A percentile compares a stretch with the other conserved stretches of the same genome.
These are phyloP conservation scores for Clathrus columnatus DNA, from an alignment of 768 basidiomycete species.

Conservation along the genomic window DNA sequence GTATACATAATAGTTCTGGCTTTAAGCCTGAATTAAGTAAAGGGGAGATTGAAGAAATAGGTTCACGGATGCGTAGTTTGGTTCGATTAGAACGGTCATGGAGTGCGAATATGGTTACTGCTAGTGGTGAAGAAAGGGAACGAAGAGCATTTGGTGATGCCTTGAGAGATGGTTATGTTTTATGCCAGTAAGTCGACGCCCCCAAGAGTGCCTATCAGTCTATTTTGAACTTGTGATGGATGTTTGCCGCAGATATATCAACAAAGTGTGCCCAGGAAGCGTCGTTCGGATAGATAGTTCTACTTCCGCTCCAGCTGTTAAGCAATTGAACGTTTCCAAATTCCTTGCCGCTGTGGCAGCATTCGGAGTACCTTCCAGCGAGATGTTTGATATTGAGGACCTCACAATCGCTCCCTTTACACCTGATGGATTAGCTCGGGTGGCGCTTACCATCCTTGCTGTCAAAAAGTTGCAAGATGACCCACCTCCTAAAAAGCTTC, in stretches of 20 bases:
- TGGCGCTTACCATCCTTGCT: slow-evolving; percentile 65
- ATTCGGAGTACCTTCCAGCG: slow-evolving; percentile 52
- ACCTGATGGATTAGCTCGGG: slow-evolving; percentile 55
- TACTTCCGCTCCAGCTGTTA: slow-evolving; percentile 32
- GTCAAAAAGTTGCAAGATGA: slow-evolving; percentile 55
- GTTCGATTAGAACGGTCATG: slow-evolving; percentile 67
- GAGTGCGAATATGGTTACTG: slow-evolving; percentile 49
- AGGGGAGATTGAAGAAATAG: slow-evolving; percentile 66
- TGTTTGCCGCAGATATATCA: slow-evolving; percentile 53
- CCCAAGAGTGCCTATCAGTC: slow-evolving; percentile 11
- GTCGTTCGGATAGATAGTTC: slow-evolving; percentile 55
- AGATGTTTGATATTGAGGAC: slow-evolving; percentile 62
- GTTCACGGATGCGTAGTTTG: slow-evolving; percentile 51
- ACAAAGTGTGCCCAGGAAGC: slow-evolving; percentile 58
- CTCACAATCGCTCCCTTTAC: slow-evolving; percentile 36
- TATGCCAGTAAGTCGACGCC: slow-evolving; percentile 70
- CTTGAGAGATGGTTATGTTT: slow-evolving; percentile 73
- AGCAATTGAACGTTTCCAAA: slow-evolving; percentile 55
- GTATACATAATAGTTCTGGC: slow-evolving; percentile 16
- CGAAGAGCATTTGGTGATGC: slow-evolving; percentile 64
- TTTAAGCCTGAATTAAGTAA: background rate
- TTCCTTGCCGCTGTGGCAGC: slow-evolving; percentile 70
- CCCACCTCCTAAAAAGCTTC: slow-evolving; percentile 34
- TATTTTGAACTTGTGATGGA: slow-evolving; percentile 16
- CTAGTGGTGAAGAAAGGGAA: slow-evolving; percentile 67